Evolutionary conservation across 2,329 filamentous ascomycete species (phyloP), one percentile per base, ranked within the genome.

Genomic region (Fusarium nelsonii): DNA sequence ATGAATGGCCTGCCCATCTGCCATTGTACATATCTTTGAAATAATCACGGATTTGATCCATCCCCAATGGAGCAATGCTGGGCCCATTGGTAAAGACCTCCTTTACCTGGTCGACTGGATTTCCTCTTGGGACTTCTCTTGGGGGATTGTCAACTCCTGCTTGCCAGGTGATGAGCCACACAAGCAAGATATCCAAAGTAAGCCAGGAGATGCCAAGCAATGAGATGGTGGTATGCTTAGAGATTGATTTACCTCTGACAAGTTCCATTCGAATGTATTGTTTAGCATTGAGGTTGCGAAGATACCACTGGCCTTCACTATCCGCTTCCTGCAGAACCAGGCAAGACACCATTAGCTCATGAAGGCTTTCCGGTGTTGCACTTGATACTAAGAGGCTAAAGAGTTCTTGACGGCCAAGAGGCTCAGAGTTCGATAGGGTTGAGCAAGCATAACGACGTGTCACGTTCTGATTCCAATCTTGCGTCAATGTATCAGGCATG

Each of bases 111-210:
- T 50, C 23, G 14, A 3, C 36, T 9, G 23, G 33, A 12, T 28
- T 50, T 4, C 33, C 16, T 16, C 8, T n/a, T 14, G 23, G 4
- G 3, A 28, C 12, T 30, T 18, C 12, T 30, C 28, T n/a, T 30
- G 16, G n/a, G 4, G 12, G 4, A 12, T 28, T 15, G 23, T 30
- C 23, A 16, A 7, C 10, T 15, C 26, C 43, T 15, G 23, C 23
- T 28, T 50, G 33, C 48, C 48, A 50, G 26, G 34, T 28, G 8
- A 50, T 30, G 8, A 50, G 48, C 48, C 48, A 50, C 16, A 39
- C 15, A 3, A 39, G n/a, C 7, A 50, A 16, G 9, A 50, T 50
- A 20, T 50, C 48, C 1, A 50, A 6, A 6, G 48, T 50, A 7
- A 50, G 26, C 48, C 48, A 50, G 3, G 2, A 9, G 5, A 4